Percentiles rank a stretch among this genome's conserved stretches.
Evolutionary conservation across 129 eudicot species (phyloP).

Genomic region (Chrysanthemum makinoi): DNA sequence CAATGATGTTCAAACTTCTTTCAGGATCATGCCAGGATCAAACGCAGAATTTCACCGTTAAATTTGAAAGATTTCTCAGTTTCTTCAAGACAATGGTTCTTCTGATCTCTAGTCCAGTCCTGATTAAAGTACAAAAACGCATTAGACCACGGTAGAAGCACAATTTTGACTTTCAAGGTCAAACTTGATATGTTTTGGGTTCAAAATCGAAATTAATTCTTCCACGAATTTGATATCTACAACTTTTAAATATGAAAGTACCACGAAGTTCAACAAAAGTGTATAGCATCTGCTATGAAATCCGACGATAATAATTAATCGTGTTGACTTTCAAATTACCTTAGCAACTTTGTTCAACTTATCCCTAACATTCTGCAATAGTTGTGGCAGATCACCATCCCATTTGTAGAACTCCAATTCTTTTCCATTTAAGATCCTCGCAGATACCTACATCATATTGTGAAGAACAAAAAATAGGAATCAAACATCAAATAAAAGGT

Average conservation of each 20-base stretch:
- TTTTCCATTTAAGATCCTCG: slow-evolving; percentile 60
- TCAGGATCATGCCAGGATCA: slow-evolving; percentile 55
- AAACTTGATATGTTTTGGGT: not conserved
- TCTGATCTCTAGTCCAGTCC: slow-evolving; percentile 94
- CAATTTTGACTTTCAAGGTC: slow-evolving; percentile 23
- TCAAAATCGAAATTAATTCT: not conserved
- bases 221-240: not conserved
- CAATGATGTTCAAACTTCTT: slow-evolving; percentile 23
- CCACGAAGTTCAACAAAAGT: not conserved
- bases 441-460: slow-evolving; percentile 52
- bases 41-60: slow-evolving; percentile 70
- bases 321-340: slow-evolving; percentile 42
- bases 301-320: not conserved
- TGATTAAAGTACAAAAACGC: slow-evolving; percentile 25
- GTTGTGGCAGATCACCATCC: slow-evolving; percentile 79
- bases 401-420: slow-evolving; percentile 94
- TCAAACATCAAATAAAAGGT: not conserved
- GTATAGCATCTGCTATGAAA: not conserved
- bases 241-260: not conserved
- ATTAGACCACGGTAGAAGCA: slow-evolving; percentile 18
- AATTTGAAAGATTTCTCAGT: slow-evolving; percentile 87
- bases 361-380: slow-evolving; percentile 80
- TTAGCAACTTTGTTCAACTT: slow-evolving; percentile 82
- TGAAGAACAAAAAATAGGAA: not conserved
- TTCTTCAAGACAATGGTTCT: slow-evolving; percentile 91